Evolutionary conservation across 768 basidiomycete genomes (phyloP).

Genomic region (Leccinum broughii): DNA sequence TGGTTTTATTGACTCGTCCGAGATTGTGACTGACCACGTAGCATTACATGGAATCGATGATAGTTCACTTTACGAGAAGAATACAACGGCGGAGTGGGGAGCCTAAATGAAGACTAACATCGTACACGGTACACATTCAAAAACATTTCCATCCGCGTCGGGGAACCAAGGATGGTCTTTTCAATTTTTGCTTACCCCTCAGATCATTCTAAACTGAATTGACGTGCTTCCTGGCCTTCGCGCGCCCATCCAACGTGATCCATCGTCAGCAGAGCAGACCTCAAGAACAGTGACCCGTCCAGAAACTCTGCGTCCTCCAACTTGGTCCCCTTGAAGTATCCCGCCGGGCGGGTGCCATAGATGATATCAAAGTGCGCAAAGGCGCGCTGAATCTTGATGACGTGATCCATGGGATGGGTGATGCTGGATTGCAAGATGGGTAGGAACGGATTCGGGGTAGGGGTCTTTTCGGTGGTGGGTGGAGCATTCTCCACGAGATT

Average conservation of each 20-base stretch:
- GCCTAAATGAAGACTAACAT: no score
- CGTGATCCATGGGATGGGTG: conserved; percentile 36
- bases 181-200: background rate
- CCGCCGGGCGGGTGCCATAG: conserved; percentile 28
- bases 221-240: conserved; percentile 32
- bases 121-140: background rate
- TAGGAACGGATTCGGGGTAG: conserved; percentile 41
- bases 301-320: conserved; percentile 33
- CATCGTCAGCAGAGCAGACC: conserved; percentile 31
- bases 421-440: conserved; percentile 40
- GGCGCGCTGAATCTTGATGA: conserved; percentile 35
- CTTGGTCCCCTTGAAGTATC: conserved; percentile 32
- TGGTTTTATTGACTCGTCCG: no score
- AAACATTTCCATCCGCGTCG: background rate
- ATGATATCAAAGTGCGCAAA: conserved; percentile 35
- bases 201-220: conserved; percentile 32
- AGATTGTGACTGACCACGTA: no score
- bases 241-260: conserved; percentile 41
- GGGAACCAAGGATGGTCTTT: background rate
- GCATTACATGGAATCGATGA: background rate
- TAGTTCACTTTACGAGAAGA: no score
- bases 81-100: background rate
- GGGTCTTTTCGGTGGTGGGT: conserved; percentile 13
- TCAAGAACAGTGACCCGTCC: conserved; percentile 39
- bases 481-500: background rate